Conservation (phyloP, 1,139 yeast genomes). For the Suhomyces wounanorum region DNA sequence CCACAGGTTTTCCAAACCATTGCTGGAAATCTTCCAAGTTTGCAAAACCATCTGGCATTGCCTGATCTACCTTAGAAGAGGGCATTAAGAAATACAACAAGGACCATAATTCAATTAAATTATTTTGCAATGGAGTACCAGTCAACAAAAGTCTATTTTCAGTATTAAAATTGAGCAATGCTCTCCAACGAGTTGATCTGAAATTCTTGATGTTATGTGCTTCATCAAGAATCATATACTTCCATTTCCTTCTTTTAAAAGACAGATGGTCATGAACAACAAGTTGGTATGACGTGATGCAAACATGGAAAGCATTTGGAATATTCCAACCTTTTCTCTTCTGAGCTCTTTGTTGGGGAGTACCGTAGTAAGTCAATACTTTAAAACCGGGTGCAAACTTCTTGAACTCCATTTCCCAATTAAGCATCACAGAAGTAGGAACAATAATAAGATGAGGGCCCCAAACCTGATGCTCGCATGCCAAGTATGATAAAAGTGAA, state of each 20-base stretch:
- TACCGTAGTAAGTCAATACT: constrained; percentile 92
- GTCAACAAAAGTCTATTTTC: constrained; percentile 84
- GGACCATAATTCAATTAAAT: constrained; percentile 92
- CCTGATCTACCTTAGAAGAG: constrained; percentile 64
- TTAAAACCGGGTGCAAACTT: constrained; percentile 98
- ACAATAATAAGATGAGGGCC: constrained; percentile 97
- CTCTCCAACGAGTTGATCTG: constrained; percentile 96
- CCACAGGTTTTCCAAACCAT: constrained; percentile 98
- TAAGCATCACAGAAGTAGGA: constrained; percentile 97
- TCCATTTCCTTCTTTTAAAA: constrained; percentile 91
- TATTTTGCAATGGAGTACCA: constrained; percentile 95
- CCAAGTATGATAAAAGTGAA: constrained; percentile 79
- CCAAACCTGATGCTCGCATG: constrained; percentile 94
- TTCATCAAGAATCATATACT: constrained; percentile 94
- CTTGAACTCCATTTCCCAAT: constrained; percentile 99
- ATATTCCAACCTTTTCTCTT: constrained; percentile 98
- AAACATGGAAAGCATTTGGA: constrained; percentile 93
- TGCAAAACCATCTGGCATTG: constrained; percentile 96
- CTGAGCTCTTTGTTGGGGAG: constrained; percentile 96
- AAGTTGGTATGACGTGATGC: constrained; percentile 94
- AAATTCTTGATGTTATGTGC: constrained; percentile 98
- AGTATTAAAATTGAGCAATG: constrained; percentile 88
- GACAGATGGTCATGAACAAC: constrained; percentile 96
- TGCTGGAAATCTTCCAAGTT: constrained; percentile 93
- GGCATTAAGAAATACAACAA: constrained; percentile 95